Evolutionary conservation across 2,329 filamentous ascomycete species (phyloP), one percentile per base, ranked within the genome.

Genomic region (Alternaria postmessia): DNA sequence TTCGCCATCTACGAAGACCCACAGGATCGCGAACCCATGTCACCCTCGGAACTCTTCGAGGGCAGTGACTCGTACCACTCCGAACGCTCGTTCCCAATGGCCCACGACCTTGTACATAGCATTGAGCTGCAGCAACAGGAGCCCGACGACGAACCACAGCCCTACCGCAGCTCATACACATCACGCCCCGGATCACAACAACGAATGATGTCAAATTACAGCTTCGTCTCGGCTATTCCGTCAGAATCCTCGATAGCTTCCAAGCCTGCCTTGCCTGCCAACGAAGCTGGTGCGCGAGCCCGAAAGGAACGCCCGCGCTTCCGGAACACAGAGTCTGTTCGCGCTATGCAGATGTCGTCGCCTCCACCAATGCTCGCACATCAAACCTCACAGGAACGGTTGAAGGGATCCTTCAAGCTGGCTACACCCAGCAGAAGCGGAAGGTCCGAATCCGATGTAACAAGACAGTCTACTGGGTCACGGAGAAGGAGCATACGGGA

Each of bases 291-390:
- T 26, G 68, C 71, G 22, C 51, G 85, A 22, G 85, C 89, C 54
- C 83, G 84, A 7, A 86, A 85, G 7, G 83, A 85, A 8, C 85
- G 90, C 3, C 86, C 88, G 5, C 85, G 87, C 1, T 92, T 93
- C 74, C 84, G 89, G 48, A 90, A 89, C 12, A 87, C 90, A 0
- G 90, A 89, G 1, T 88, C 88, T 12, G 86, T 92, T 7, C 87
- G 88, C 51, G 88, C 88, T 1, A 84, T 92, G 79, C 90, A 92
- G 66, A 90, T 92, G 88, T 85, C 86, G 2, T 91, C 89, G 0
- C 89, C 76, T 7, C 72, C 69, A 20, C 74, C 74, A n/a, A 59
- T 75, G 42, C 63, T 69, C 11, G 58, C 67, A 36, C 71, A 71
- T 57, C 74, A 77, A 51, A 67, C 63, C 41, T 71, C 73, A 6